These are phyloP conservation scores for Eutypa lata DNA, from an alignment of 2,329 filamentous ascomycete species.

Conservation along the genomic window DNA sequence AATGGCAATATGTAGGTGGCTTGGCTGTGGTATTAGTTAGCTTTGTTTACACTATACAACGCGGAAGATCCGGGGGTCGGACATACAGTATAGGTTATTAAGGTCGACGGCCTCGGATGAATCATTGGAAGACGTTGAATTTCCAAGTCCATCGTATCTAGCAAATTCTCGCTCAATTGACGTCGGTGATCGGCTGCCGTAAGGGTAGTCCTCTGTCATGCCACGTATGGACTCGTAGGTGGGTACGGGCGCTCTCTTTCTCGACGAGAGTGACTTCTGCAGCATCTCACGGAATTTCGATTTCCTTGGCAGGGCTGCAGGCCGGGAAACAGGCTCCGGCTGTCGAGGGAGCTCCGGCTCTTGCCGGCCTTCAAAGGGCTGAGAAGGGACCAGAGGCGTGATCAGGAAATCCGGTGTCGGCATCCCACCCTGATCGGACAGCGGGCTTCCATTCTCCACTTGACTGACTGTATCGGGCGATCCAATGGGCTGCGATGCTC, in stretches of 20 bases:
- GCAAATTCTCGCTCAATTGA: neutral
- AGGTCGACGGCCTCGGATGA: neutral
- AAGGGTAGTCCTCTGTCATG: conserved; percentile 14
- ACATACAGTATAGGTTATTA: neutral
- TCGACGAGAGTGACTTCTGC: conserved; percentile 13
- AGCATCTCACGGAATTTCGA: conserved; percentile 20
- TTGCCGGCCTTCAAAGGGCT: neutral
- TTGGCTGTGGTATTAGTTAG: conserved; percentile 14
- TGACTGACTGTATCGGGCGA: neutral
- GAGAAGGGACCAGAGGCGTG: neutral
- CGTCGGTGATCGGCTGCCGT: neutral
- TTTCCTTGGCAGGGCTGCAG: neutral
- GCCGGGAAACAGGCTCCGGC: neutral
- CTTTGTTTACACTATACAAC: conserved; percentile 1
- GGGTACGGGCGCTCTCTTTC: conserved; percentile 9
- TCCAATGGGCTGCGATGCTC: neutral
- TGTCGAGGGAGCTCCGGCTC: conserved; percentile 1
- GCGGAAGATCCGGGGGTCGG: neutral
- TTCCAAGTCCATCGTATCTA: neutral
- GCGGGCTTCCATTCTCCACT: neutral
- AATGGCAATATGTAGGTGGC: conserved; percentile 24
- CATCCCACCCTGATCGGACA: conserved; percentile 4
- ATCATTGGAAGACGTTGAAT: neutral
- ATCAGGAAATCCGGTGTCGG: neutral
- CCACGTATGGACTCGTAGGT: conserved; percentile 4